These are phyloP conservation scores for Filobasidium floriforme DNA, from an alignment of 768 basidiomycete species.

Conservation along the genomic window DNA sequence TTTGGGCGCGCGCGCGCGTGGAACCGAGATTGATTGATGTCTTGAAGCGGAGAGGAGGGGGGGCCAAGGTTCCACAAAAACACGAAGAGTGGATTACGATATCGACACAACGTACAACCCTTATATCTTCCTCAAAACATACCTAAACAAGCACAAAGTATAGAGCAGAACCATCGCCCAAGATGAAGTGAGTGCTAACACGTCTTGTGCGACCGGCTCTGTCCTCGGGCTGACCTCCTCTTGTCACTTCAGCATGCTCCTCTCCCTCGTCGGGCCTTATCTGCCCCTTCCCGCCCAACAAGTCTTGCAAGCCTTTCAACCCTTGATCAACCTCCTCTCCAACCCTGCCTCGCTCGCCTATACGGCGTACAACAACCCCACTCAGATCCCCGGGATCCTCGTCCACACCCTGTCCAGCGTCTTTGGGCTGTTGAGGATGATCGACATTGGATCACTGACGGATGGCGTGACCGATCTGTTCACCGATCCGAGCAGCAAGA, in stretches of 20 bases:
- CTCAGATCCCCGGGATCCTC: slow-evolving; percentile 13
- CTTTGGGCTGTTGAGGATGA: slow-evolving; percentile 7
- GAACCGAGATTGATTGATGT: no score
- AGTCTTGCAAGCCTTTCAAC: slow-evolving; percentile 14
- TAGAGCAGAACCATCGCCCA: no score
- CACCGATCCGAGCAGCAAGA: slow-evolving; percentile 3
- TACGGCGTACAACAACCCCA: slow-evolving; percentile 21
- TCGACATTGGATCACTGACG: slow-evolving; percentile 11
- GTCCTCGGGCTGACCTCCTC: no score
- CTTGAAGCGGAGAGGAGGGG: no score
- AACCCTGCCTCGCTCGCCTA: slow-evolving; percentile 17
- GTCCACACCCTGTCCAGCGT: slow-evolving; percentile 17
- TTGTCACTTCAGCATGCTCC: slow-evolving; percentile 7
- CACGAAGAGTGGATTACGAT: no score
- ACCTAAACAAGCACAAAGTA: no score
- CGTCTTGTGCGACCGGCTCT: neutral
- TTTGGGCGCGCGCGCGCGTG: no score
- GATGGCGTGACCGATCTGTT: neutral
- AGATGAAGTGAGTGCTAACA: neutral
- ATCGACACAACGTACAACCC: no score
- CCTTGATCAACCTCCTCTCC: slow-evolving; percentile 16
- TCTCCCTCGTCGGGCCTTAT: slow-evolving; percentile 15
- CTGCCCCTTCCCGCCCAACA: slow-evolving; percentile 16
- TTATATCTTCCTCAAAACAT: no score
- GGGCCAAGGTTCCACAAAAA: no score